Evolutionary conservation across 2,329 filamentous ascomycete genomes (phyloP).

Genomic region (Decorospora gaudefroyi): DNA sequence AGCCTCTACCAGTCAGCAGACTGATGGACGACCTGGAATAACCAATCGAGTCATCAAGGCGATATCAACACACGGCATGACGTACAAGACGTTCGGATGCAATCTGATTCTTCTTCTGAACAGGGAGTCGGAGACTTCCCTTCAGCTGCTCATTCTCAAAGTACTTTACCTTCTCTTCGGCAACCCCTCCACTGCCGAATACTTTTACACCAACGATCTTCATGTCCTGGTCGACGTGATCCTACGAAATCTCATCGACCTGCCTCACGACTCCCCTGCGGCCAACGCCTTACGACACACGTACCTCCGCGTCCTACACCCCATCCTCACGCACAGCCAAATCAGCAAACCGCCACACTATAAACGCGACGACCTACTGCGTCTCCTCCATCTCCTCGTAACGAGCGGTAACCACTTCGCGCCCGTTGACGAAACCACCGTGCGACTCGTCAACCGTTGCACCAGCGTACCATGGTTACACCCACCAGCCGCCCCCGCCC

Average conservation of each 20-base stretch:
- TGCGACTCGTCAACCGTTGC: constrained; percentile 77
- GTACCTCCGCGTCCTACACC: constrained; percentile 89
- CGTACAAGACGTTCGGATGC: constrained; percentile 93
- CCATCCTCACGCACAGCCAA: constrained; percentile 88
- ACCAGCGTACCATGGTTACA: constrained; percentile 70
- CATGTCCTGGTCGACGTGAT: constrained; percentile 94
- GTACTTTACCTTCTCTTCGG: constrained; percentile 94
- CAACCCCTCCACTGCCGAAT: constrained; percentile 88
- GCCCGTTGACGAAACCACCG: constrained; percentile 77
- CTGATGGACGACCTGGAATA: constrained; percentile 57
- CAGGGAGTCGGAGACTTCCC: constrained; percentile 86
- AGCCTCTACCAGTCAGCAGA: constrained; percentile 53
- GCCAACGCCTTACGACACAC: constrained; percentile 74
- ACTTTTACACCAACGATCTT: constrained; percentile 98
- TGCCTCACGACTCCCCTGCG: constrained; percentile 73
- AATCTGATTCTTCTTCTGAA: constrained; percentile 96
- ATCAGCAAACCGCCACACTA: constrained; percentile 85
- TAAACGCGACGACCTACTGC: constrained; percentile 82
- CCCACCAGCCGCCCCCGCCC: constrained; percentile 16
- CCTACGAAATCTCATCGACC: constrained; percentile 92
- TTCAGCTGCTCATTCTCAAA: constrained; percentile 96
- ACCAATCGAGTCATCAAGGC: constrained; percentile 96
- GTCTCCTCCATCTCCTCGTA: constrained; percentile 70
- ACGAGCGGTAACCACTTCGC: constrained; percentile 74
- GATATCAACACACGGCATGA: constrained; percentile 76